phyloP scores from a whole-genome alignment of 1,284 basidiomycete species.

The Stygiomarasmius scandens region DNA sequence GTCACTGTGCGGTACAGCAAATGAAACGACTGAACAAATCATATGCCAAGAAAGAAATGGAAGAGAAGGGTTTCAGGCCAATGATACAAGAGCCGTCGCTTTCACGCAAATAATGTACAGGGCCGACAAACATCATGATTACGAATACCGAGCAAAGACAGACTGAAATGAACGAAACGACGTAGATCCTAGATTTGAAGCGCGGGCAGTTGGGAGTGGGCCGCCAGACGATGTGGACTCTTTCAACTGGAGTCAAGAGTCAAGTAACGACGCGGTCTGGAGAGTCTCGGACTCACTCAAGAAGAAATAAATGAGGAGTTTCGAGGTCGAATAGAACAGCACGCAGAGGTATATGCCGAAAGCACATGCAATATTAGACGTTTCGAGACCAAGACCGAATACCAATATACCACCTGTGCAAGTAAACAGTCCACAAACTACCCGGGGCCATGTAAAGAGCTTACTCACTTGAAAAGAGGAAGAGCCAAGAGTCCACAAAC shows the following conservation, averaged over 20 bases:
- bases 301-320: constrained; percentile 24
- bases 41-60: constrained; percentile 35
- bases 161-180: background rate
- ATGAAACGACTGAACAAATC: constrained; percentile 26
- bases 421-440: background rate
- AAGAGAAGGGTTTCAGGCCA: constrained; percentile 34
- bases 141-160: background rate
- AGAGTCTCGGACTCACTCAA: background rate
- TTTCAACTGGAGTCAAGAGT: background rate
- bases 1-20: too few species aligned
- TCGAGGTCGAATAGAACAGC: constrained; percentile 35
- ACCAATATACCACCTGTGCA: constrained; percentile 34
- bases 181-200: constrained; percentile 1
- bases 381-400: constrained; percentile 36
- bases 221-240: constrained; percentile 7
- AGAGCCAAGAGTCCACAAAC: constrained; percentile 37
- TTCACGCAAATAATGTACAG: constrained; percentile 25
- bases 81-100: constrained; percentile 32
- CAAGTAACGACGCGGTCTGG: background rate
- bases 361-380: constrained; percentile 27
- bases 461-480: constrained; percentile 34
- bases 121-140: constrained; percentile 6
- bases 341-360: constrained; percentile 36
- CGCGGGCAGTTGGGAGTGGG: background rate
- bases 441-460: background rate